Evolutionary conservation across 306 rosid genomes (phyloP), one percentile per base, ranked within the genome.

Genomic region (Vachellia collinsii): DNA sequence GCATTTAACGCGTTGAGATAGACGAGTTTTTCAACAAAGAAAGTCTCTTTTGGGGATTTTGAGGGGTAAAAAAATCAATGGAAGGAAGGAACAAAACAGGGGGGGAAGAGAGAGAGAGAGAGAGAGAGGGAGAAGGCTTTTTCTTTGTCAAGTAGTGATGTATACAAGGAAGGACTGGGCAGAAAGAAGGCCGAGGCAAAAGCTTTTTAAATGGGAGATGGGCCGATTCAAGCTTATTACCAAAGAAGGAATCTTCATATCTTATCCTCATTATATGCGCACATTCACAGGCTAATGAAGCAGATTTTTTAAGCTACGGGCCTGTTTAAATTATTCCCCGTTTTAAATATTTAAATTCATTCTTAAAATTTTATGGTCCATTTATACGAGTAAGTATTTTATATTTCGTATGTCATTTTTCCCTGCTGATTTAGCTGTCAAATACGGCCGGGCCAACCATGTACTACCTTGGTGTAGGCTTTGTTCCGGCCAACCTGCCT

Each of bases 151-250:
- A 17, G 58, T 16, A 16, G 58, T 19, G 3, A 29, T 29, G 34
- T 29, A 29, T 29, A 29, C 34, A 29, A 29, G 2, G 1, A 29
- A 29, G 34, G 34, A 29, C n/a, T 43, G 47, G 6, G 47, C 11
- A 44, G 48, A 19, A 1, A 19, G 62, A 56, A 8, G 16, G 5
- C 39, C 8, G 37, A 61, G 9, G 37, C 38, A 1, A 61, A n/a
- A 54, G 56, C 67, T 70, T 82, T 58, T 58, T 59, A 70, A 70
- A 77, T 50, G 62, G 61, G 11, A 59, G 77, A 46, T 39, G 53
- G 36, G 29, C 25, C 67, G 61, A 47, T 70, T 70, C 34, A 41
- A 38, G 77, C 36, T 50, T 44, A 20, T n/a, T n/a, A 42, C 20
- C 41, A 29, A 48, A 46, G 34, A 17, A 44, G 23, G 22, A 81